These are phyloP conservation scores for Amanita thiersii DNA, from an alignment of 768 basidiomycete species.

Conservation along the genomic window DNA sequence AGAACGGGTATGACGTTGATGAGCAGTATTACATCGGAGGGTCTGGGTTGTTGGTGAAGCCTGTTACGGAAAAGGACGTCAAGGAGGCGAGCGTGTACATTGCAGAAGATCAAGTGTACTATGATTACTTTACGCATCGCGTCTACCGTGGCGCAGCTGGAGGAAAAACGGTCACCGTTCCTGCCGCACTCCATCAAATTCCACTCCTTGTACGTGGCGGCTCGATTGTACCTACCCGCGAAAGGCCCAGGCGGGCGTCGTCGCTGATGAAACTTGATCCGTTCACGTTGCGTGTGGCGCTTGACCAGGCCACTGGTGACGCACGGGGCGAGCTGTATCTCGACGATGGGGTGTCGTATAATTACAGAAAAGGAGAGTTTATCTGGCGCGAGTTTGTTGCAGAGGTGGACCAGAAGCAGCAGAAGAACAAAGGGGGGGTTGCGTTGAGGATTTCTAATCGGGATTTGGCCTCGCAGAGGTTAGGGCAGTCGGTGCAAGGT, in stretches of 20 bases:
- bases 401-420: conserved; percentile 31
- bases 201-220: conserved; percentile 89
- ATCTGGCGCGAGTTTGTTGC: conserved; percentile 77
- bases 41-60: conserved; percentile 87
- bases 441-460: conserved; percentile 39
- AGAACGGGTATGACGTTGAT: conserved; percentile 79
- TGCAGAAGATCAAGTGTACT: conserved; percentile 88
- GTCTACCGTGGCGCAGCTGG: conserved; percentile 59
- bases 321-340: conserved; percentile 88
- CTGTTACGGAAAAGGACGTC: conserved; percentile 69
- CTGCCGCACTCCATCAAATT: conserved; percentile 70
- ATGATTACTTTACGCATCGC: conserved; percentile 78
- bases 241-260: conserved; percentile 81
- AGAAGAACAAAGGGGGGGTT: conserved; percentile 18
- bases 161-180: conserved; percentile 66
- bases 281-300: conserved; percentile 82
- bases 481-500: conserved; percentile 41
- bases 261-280: conserved; percentile 87
- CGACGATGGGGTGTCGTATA: conserved; percentile 87
- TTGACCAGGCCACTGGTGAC: conserved; percentile 39
- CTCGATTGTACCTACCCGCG: conserved; percentile 80
- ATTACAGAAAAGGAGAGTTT: conserved; percentile 67
- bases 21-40: conserved; percentile 91
- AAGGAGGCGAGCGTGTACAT: conserved; percentile 74
- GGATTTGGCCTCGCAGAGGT: conserved; percentile 42